Evolutionary conservation across 1,284 basidiomycete species (phyloP), one percentile per base, ranked within the genome.

Genomic region (Ganoderma lingzhi): DNA sequence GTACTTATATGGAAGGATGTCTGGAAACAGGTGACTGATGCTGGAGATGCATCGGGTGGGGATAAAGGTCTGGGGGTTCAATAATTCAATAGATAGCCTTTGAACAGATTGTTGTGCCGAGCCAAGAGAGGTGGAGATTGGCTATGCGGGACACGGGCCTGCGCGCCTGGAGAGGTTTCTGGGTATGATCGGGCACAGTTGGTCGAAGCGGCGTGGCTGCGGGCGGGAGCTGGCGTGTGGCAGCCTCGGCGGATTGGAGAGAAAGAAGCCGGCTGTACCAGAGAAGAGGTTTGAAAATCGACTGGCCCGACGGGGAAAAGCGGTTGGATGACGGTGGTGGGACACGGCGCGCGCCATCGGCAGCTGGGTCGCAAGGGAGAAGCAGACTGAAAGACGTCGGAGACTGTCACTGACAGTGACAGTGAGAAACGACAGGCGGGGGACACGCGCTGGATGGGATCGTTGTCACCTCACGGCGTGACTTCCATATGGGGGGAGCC

Each of bases 401-500:
- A 23, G 23, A 23, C 23, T 23, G 23, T 23, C 37, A 37, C 37
- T 37, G 37, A 37, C 37, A 37, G 6, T 37, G 37, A 37, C 37
- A 37, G 6, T 4, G 37, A 9, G 30, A 28, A 55, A 53, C 15
- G 48, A 10, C 35, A 35, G 17, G 53, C 53, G 28, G 30, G 55
- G 30, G 32, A 17, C 3, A 32, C 39, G 37, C 37, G 37, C 23
- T 23, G 23, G 35, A 35, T 35, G 35, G 35, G 35, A 35, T 35
- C 39, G 56, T 2, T 59, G 56, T 69, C 41, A 64, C 67, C 41
- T 73, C 68, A 71, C 70, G 39, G 45, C 63, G 60, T 68, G 73
- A 69, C 64, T 71, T 59, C 71, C 70, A 55, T 41, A 71, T 72
- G 65, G 58, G 65, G 70, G 65, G 56, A 67, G 64, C 69, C 71